Percentiles rank a stretch among this genome's conserved stretches.
phyloP scores from a whole-genome alignment of 2,329 filamentous ascomycete species.

The Didymellaceae sp. region DNA sequence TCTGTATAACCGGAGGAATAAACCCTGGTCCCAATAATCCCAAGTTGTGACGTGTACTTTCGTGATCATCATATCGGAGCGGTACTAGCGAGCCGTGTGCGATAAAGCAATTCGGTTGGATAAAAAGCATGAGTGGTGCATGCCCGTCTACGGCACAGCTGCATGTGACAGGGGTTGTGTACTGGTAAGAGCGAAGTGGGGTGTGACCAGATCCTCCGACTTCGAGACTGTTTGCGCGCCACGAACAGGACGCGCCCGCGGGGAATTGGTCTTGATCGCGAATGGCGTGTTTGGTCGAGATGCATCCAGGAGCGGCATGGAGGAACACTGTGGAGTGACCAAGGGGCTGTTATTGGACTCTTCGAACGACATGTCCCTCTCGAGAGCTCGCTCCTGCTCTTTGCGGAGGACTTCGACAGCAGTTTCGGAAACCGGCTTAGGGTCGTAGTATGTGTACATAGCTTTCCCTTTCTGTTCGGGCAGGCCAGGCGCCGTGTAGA shows the following conservation, averaged over 20 bases:
- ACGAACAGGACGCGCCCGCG: too few relatives aligned
- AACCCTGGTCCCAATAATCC: too few relatives aligned
- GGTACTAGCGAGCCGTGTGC: too few relatives aligned
- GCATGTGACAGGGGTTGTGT: conserved; percentile 4
- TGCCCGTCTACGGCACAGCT: not conserved
- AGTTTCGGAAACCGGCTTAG: conserved; percentile 32
- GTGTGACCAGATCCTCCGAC: conserved; percentile 1
- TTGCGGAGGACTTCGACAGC: conserved; percentile 3
- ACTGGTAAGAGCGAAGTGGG: not conserved
- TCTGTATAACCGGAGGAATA: too few relatives aligned
- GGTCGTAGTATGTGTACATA: conserved; percentile 66
- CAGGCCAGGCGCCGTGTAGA: conserved; percentile 63
- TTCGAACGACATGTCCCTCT: conserved; percentile 4
- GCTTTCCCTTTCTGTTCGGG: conserved; percentile 46
- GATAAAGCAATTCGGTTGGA: too few relatives aligned
- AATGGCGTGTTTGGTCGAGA: too few relatives aligned
- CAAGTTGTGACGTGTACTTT: too few relatives aligned
- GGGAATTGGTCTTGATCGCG: too few relatives aligned
- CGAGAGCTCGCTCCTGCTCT: conserved; percentile 11
- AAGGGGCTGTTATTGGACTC: not conserved
- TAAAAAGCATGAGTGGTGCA: not conserved
- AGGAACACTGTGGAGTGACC: not conserved
- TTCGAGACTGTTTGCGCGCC: too few relatives aligned
- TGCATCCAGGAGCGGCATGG: not conserved
- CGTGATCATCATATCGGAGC: too few relatives aligned